These are phyloP conservation scores for Globisporangium takayamanum DNA, from an alignment of 352 stramenopile genomes.

Conservation along the genomic window DNA sequence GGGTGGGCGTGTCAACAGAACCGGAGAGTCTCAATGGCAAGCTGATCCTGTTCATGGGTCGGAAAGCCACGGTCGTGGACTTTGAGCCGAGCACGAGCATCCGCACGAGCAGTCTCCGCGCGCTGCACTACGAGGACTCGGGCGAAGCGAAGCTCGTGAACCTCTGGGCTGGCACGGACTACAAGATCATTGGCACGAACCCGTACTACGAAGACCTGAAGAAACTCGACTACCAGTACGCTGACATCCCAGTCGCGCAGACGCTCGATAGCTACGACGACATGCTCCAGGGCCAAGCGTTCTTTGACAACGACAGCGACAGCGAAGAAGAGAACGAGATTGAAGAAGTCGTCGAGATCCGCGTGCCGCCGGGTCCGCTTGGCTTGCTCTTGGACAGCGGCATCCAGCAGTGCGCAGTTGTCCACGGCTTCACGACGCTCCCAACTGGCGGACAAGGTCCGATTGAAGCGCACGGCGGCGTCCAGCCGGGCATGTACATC, in stretches of 20 bases:
- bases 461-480: constrained; percentile 55
- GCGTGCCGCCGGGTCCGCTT: constrained; percentile 61
- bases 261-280: constrained; percentile 39
- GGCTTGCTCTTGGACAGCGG: constrained; percentile 71
- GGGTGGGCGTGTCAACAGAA: too few relatives aligned
- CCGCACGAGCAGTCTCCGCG: constrained; percentile 60
- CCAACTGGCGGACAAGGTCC: constrained; percentile 48
- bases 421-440: constrained; percentile 75
- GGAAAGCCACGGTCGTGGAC: constrained; percentile 72
- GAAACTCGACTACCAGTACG: constrained; percentile 67
- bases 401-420: constrained; percentile 72
- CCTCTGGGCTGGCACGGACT: constrained; percentile 76
- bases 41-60: constrained; percentile 59
- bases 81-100: constrained; percentile 78
- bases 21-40: constrained; percentile 75
- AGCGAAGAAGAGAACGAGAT: constrained; percentile 76
- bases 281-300: constrained; percentile 64
- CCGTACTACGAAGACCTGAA: constrained; percentile 66
- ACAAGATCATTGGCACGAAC: constrained; percentile 71
- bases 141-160: constrained; percentile 73
- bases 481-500: constrained; percentile 79
- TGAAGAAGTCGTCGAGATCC: constrained; percentile 68
- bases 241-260: constrained; percentile 44
- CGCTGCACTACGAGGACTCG: constrained; percentile 76
- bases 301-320: constrained; percentile 80